These are phyloP conservation scores for Clonostachys solani DNA, from an alignment of 2,329 filamentous ascomycete genomes.

Conservation along the genomic window DNA sequence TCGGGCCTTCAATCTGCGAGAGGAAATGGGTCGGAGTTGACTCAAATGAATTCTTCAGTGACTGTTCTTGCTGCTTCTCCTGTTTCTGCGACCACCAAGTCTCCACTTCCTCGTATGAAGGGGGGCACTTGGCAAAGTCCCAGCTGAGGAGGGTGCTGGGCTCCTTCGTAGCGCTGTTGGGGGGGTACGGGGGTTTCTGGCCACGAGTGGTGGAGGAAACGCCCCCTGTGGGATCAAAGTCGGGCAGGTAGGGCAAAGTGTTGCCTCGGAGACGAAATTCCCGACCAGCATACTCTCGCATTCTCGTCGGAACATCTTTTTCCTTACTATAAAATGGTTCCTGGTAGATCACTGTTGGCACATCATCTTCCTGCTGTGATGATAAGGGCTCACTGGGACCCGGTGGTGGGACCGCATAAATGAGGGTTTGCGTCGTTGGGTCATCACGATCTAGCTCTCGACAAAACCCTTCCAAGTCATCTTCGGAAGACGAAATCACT, in stretches of 20 bases:
- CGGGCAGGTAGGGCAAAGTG: conserved; percentile 73
- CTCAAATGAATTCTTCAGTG: conserved; percentile 5
- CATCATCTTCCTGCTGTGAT: conserved; percentile 13
- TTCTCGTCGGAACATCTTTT: conserved; percentile 71
- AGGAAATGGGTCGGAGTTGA: conserved; percentile 34
- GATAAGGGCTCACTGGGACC: conserved; percentile 11
- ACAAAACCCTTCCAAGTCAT: not conserved
- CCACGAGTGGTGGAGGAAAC: not conserved
- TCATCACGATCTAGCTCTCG: not conserved
- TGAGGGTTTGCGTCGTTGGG: conserved; percentile 4
- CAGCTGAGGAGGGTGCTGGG: conserved; percentile 52
- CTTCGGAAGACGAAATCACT: not conserved
- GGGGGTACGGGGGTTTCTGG: not conserved
- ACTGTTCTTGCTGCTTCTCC: not conserved
- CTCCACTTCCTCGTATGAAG: conserved; percentile 64
- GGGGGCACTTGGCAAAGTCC: conserved; percentile 72
- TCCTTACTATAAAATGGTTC: conserved; percentile 84
- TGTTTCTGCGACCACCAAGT: conserved; percentile 50
- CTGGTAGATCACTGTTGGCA: conserved; percentile 73
- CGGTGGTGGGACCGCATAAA: conserved; percentile 18
- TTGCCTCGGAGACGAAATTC: conserved; percentile 77
- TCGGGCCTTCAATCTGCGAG: conserved; percentile 87
- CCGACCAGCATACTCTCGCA: conserved; percentile 80
- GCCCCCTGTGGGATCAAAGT: conserved; percentile 62
- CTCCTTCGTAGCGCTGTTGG: conserved; percentile 20